These are phyloP conservation scores for Taphrina populina DNA, from an alignment of 1,139 yeast genomes.

Conservation along the genomic window DNA sequence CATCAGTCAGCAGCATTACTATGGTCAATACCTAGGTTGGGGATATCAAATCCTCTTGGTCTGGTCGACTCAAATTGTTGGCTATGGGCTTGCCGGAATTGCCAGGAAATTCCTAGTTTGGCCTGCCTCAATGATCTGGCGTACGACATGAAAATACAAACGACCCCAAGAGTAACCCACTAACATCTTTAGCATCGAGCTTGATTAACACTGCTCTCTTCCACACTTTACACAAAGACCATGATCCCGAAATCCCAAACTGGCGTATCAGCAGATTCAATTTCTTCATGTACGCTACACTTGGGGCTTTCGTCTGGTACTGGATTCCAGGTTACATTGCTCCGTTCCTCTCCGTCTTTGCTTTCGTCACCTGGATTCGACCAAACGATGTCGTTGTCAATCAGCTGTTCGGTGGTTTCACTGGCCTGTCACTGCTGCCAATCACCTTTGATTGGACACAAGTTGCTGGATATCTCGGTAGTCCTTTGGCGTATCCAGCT, in stretches of 20 bases:
- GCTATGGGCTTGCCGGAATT: constrained; percentile 65
- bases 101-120: constrained; percentile 59
- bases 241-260: constrained; percentile 56
- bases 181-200: too few relatives aligned
- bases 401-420: constrained; percentile 59
- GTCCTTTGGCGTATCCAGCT: constrained; percentile 65
- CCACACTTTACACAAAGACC: constrained; percentile 27
- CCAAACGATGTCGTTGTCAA: constrained; percentile 58
- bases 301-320: constrained; percentile 53
- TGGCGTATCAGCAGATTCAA: constrained; percentile 54
- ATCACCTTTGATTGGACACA: constrained; percentile 55
- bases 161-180: constrained; percentile 56
- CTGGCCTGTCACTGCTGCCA: constrained; percentile 66
- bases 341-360: constrained; percentile 54
- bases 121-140: constrained; percentile 68
- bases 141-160: too few relatives aligned
- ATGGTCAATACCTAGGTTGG: constrained; percentile 52
- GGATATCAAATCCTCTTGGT: constrained; percentile 58
- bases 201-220: constrained; percentile 27
- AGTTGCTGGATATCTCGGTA: constrained; percentile 52
- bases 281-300: constrained; percentile 50
- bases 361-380: constrained; percentile 57
- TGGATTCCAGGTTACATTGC: constrained; percentile 61
- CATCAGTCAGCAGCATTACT: constrained; percentile 56
- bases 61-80: constrained; percentile 53